Conservation (phyloP, 2,329 filamentous ascomycete genomes). For the Lasiodiplodia sp. region DNA sequence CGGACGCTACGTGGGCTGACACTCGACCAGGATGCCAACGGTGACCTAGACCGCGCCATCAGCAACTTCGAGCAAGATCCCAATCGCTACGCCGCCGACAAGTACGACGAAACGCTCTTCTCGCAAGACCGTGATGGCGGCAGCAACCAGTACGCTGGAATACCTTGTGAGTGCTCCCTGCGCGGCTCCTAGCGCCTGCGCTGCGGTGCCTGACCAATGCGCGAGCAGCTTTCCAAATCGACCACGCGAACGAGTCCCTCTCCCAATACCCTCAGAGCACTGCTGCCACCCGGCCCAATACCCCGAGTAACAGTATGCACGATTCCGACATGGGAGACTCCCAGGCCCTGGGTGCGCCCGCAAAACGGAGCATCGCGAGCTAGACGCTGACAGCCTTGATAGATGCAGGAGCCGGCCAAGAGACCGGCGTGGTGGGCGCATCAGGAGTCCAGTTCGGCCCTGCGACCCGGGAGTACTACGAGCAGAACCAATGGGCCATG, state of each 20-base stretch:
- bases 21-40: slow-evolving; percentile 24
- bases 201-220: slow-evolving; percentile 20
- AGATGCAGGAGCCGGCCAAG: slow-evolving; percentile 49
- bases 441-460: slow-evolving; percentile 57
- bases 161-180: slow-evolving; percentile 23
- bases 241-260: slow-evolving; percentile 23
- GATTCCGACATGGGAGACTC: slow-evolving; percentile 19
- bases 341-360: slow-evolving; percentile 19
- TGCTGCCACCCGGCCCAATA: slow-evolving; percentile 30
- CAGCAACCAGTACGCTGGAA: slow-evolving; percentile 18
- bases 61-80: slow-evolving; percentile 28
- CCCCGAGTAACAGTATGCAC: slow-evolving; percentile 30
- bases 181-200: slow-evolving; percentile 6
- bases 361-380: background rate
- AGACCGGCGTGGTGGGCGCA: slow-evolving; percentile 59
- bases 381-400: slow-evolving; percentile 15
- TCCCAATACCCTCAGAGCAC: slow-evolving; percentile 29
- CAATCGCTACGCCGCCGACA: slow-evolving; percentile 25
- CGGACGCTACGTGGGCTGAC: slow-evolving; percentile 1
- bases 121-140: slow-evolving; percentile 31
- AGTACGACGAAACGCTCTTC: slow-evolving; percentile 29
- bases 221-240: slow-evolving; percentile 30
- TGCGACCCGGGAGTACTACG: slow-evolving; percentile 62
- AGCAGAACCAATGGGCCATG: slow-evolving; percentile 63
- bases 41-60: slow-evolving; percentile 22